Evolutionary conservation across 2,329 filamentous ascomycete species (phyloP), one percentile per base, ranked within the genome.

Genomic region (Pseudogymnoascus sp.): DNA sequence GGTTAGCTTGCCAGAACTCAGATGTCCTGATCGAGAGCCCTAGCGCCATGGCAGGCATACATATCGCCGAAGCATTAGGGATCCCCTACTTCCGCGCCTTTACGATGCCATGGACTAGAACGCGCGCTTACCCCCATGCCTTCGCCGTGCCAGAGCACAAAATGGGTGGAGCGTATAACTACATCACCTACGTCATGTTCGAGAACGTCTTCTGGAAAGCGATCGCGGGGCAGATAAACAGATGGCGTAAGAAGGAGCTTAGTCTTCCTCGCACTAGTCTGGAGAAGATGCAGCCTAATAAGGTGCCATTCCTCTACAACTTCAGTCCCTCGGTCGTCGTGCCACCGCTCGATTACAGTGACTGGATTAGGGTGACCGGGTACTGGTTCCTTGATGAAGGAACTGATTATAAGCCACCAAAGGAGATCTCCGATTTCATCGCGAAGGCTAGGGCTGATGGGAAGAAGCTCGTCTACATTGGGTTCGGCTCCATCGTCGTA

Each of bases 41-140:
- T 0, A 96, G 91, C 63, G 92, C 94, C 12, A 99, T 99, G 94
- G 92, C 89, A 0, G 94, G 94, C 25, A 96, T 99, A 62, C 94
- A 99, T 74, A 96, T 99, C 68, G 94, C 94, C 1, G 94, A 99
- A 76, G 91, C 92, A 23, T 81, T 99, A 1, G 82, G 85, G 12
- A 95, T 99, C 50, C 94, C 94, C 0, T 99, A 99, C 75, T 97
- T 97, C 78, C 86, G 94, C 63, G 93, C 92, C 0, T 99, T 99
- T 73, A 96, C 92, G 16, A 99, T 99, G 94, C 94, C 94, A 0
- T 99, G 94, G 94, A 96, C 94, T 0, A 86, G 92, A 59, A 99
- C 94, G 14, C 83, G 94, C 62, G 92, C 93, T 0, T 99, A 99
- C 70, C 94, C 94, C 2, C 94, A 99, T 75, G 94, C 94, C 0